Evolutionary conservation across 257 asterid species (phyloP).

Genomic region (Solanum piurae): DNA sequence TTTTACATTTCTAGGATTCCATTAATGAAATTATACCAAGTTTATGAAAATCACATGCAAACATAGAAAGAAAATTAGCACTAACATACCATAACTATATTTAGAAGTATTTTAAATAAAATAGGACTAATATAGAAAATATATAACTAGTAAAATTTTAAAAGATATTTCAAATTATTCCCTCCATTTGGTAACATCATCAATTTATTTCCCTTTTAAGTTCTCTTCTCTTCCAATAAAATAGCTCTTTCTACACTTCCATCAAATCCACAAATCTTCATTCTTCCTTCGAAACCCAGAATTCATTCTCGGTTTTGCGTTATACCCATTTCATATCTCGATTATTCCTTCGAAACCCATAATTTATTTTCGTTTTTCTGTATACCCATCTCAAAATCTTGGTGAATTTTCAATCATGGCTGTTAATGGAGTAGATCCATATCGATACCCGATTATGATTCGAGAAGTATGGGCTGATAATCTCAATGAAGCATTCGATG

Average conservation of each 20-base stretch:
- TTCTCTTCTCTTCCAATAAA: not conserved
- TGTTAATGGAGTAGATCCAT: not conserved
- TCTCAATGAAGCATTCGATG: not conserved
- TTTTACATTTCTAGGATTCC: too few species aligned
- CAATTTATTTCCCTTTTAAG: not conserved
- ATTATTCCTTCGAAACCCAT: not conserved
- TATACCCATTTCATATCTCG: not conserved
- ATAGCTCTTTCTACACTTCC: not conserved
- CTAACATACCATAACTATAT: too few species aligned
- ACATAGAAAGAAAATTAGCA: too few species aligned
- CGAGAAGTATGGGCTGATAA: not conserved
- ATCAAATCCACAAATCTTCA: not conserved
- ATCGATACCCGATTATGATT: not conserved
- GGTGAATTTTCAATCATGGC: not conserved
- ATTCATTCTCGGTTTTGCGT: not conserved
- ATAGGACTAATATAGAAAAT: not conserved
- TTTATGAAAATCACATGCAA: too few species aligned
- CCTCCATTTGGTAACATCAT: not conserved
- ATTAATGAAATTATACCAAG: too few species aligned
- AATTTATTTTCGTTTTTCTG: not conserved
- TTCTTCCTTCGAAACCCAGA: not conserved
- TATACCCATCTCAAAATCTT: not conserved
- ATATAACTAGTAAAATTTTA: too few species aligned
- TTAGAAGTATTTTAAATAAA: too few species aligned
- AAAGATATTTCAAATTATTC: not conserved